Evolutionary conservation across 2,329 filamentous ascomycete genomes (phyloP).

Genomic region (Clarireedia paspali): DNA sequence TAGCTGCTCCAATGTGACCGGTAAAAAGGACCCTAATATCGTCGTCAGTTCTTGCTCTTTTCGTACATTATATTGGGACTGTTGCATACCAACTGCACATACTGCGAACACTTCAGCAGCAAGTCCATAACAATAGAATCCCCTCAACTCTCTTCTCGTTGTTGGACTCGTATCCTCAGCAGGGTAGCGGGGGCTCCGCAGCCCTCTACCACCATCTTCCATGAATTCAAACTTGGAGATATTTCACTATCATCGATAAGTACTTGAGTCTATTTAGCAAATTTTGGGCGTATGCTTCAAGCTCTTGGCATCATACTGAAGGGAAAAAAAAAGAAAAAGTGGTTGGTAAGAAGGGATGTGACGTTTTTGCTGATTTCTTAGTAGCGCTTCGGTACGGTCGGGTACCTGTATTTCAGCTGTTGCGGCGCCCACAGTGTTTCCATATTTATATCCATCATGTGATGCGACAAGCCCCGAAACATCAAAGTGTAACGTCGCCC

Average conservation of each 20-base stretch:
- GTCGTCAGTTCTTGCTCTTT: constrained; percentile 29
- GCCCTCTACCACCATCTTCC: constrained; percentile 16
- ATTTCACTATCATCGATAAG: not conserved
- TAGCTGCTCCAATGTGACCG: constrained; percentile 88
- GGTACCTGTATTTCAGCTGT: too few relatives aligned
- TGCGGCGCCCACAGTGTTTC: too few relatives aligned
- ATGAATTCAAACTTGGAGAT: constrained; percentile 7
- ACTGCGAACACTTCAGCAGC: constrained; percentile 94
- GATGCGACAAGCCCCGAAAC: too few relatives aligned
- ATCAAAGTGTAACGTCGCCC: too few relatives aligned
- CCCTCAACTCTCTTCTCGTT: constrained; percentile 74
- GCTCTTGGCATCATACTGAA: too few relatives aligned
- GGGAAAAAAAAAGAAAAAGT: too few relatives aligned
- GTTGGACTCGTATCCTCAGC: constrained; percentile 83
- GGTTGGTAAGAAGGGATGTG: too few relatives aligned
- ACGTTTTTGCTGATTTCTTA: too few relatives aligned
- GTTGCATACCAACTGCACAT: constrained; percentile 66
- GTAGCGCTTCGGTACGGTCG: too few relatives aligned
- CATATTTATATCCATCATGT: too few relatives aligned
- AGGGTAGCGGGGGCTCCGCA: constrained; percentile 47
- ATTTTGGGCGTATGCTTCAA: too few relatives aligned
- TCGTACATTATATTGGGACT: not conserved
- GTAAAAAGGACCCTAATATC: constrained; percentile 70
- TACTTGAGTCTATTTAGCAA: not conserved
- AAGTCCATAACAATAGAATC: constrained; percentile 94